These are phyloP conservation scores for Boletus smithii DNA, from an alignment of 1,284 basidiomycete species.

Conservation along the genomic window DNA sequence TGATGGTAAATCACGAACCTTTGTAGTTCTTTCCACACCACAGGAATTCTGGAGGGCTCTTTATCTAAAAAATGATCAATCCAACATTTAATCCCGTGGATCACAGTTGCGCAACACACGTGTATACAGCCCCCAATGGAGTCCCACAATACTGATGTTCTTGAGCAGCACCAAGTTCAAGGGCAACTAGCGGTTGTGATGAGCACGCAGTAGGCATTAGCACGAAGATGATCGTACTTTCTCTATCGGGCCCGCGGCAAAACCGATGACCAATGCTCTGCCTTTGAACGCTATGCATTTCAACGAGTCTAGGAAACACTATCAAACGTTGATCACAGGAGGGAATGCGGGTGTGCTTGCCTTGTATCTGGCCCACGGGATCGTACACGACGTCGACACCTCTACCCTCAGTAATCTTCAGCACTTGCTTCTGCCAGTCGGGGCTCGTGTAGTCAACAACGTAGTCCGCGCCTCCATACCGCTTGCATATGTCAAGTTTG, in stretches of 20 bases:
- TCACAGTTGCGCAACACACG: conserved; percentile 42
- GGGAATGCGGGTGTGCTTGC: conserved; percentile 34
- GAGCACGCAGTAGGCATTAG: not conserved
- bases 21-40: conserved; percentile 76
- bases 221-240: conserved; percentile 50
- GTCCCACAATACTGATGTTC: conserved; percentile 77
- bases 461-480: conserved; percentile 69
- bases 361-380: conserved; percentile 78
- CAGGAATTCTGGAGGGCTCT: conserved; percentile 61
- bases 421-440: conserved; percentile 74
- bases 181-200: conserved; percentile 54
- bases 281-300: conserved; percentile 97
- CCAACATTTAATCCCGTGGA: not conserved
- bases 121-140: conserved; percentile 83
- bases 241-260: conserved; percentile 86
- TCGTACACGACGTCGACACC: conserved; percentile 91
- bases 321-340: not conserved
- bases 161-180: conserved; percentile 88
- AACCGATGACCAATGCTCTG: conserved; percentile 87
- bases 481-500: conserved; percentile 68
- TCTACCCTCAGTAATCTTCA: conserved; percentile 71
- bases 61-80: conserved; percentile 38
- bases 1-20: conserved; percentile 40
- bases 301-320: conserved; percentile 51
- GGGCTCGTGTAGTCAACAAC: conserved; percentile 62